Evolutionary conservation across 2,329 filamentous ascomycete genomes (phyloP).

Genomic region (Aspergillus chevalieri): DNA sequence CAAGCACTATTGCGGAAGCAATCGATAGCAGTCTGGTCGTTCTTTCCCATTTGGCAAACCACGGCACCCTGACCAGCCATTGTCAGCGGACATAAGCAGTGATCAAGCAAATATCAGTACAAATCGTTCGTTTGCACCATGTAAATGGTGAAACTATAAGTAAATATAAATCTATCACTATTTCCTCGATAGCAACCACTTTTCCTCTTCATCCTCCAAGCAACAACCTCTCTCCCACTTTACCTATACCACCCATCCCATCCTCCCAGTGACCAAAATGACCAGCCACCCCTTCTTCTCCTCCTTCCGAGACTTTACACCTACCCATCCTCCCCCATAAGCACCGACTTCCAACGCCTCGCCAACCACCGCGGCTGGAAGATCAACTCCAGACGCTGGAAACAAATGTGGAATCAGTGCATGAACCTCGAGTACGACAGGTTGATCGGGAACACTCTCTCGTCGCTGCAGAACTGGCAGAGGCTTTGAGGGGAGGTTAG

Average conservation of each 20-base stretch:
- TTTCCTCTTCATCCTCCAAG: neutral
- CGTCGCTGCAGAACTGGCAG: slow-evolving; percentile 17
- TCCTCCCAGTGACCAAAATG: neutral
- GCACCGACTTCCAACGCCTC: slow-evolving; percentile 15
- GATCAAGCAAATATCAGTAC: neutral
- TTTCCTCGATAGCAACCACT: neutral
- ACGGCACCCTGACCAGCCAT: neutral
- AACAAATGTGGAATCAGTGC: slow-evolving; percentile 16
- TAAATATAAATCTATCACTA: neutral
- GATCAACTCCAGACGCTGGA: slow-evolving; percentile 13
- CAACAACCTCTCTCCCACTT: neutral
- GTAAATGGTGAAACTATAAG: neutral
- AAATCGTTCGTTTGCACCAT: neutral
- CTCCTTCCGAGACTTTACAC: slow-evolving; percentile 11
- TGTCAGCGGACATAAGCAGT: neutral
- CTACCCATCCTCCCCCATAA: slow-evolving; percentile 9
- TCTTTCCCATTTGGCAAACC: neutral
- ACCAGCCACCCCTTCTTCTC: slow-evolving; percentile 6
- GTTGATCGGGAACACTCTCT: slow-evolving; percentile 6
- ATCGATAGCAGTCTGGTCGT: neutral
- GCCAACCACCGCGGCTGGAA: slow-evolving; percentile 15
- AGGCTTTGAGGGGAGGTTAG: slow-evolving; percentile 19
- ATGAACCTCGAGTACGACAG: slow-evolving; percentile 15
- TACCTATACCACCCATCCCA: neutral
- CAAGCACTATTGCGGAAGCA: neutral